These are phyloP conservation scores for Carallia brachiata DNA, from an alignment of 345 rosid genomes.

Conservation along the genomic window DNA sequence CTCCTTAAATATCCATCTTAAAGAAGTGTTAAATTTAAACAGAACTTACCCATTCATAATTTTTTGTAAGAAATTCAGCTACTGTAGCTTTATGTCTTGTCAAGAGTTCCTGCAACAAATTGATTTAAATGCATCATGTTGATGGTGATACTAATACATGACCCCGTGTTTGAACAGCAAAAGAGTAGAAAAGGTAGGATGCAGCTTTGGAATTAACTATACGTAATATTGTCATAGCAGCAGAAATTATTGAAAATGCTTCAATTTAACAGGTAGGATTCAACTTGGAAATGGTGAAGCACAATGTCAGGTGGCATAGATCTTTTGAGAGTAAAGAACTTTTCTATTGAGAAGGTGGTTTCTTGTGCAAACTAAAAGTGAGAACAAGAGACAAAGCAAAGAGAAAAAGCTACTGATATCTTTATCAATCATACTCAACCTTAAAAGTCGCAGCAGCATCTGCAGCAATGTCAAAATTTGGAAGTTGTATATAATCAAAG, in stretches of 20 bases:
- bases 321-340: background rate
- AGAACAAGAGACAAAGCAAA: slow-evolving; percentile 6
- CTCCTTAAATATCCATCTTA: background rate
- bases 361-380: background rate
- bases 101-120: slow-evolving; percentile 72
- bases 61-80: slow-evolving; percentile 85
- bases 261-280: background rate
- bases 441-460: slow-evolving; percentile 99
- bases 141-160: slow-evolving; percentile 4
- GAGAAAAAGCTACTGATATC: background rate
- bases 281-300: slow-evolving; percentile 6
- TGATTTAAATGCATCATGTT: slow-evolving; percentile 20
- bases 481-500: slow-evolving; percentile 88
- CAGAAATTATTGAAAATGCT: background rate
- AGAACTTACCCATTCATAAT: slow-evolving; percentile 84
- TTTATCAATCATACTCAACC: slow-evolving; percentile 40
- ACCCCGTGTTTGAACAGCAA: background rate
- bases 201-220: background rate
- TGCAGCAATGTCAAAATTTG: slow-evolving; percentile 94
- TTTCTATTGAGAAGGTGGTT: background rate
- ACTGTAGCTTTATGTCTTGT: slow-evolving; percentile 99
- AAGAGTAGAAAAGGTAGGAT: background rate
- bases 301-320: background rate
- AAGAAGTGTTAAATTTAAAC: background rate
- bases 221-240: background rate